Evolutionary conservation across 208 protist genomes (phyloP), one percentile per base, ranked within the genome.

Genomic region (Crithidia sp.): DNA sequence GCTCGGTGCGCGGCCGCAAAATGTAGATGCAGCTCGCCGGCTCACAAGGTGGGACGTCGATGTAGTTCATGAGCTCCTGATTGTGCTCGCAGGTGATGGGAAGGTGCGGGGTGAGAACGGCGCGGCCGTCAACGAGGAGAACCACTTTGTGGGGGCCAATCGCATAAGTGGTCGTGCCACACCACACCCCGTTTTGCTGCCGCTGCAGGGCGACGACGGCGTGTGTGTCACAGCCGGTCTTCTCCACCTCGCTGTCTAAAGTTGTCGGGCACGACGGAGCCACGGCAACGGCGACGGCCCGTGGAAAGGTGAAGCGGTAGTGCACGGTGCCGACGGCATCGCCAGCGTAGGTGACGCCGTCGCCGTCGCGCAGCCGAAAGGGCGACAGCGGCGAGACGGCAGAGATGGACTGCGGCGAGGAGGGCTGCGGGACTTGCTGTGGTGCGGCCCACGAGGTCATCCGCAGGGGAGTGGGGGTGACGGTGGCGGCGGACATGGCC

Each of bases 41-140:
- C 50, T 62, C 52, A 16, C 45, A 13, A 41, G 76, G 80, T 17
- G 76, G 80, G 10, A 81, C 75, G 19, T 85, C 80, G 60, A 81
- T 71, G 75, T 78, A 85, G 56, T 85, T 85, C 37, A 64, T 74
- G 17, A 53, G 71, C 45, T 66, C 44, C 16, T 71, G 17, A 5
- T 52, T 54, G 68, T 73, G 55, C n/a, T 59, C 65, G 54, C 37
- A 81, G 12, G 66, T 72, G 39, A 81, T 77, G 7, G 70, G 67
- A 39, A 81, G 63, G 49, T 80, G 55, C 13, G 80, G 80, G 0
- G 54, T 74, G 8, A 81, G 70, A 49, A 85, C 76, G 37, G 73
- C 64, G 5, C 55, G n/a, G 37, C 76, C 80, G 52, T 85, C 75
- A 14, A 81, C 70, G 43, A 81, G 53, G 49, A 85, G 58, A 9